Evolutionary conservation across 2,329 filamentous ascomycete genomes (phyloP).

Genomic region (Sclerotinia subarctica): DNA sequence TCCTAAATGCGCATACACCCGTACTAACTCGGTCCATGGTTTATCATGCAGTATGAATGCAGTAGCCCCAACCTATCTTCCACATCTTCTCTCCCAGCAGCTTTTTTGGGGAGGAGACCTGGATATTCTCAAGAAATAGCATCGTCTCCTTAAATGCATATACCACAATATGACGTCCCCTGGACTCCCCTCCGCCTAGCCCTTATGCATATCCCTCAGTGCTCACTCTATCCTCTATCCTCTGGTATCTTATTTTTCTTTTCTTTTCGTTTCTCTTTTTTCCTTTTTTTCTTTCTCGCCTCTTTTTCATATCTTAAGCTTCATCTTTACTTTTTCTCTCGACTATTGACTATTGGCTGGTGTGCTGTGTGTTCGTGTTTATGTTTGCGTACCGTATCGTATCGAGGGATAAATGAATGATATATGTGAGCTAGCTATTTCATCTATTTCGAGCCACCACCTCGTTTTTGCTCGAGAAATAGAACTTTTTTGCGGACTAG

Average conservation of each 20-base stretch:
- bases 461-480: constrained; percentile 89
- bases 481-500: constrained; percentile 91
- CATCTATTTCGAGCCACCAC: constrained; percentile 53
- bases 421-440: too few relatives aligned
- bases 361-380: too few relatives aligned
- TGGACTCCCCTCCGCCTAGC: not conserved
- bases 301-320: not conserved
- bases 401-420: too few relatives aligned
- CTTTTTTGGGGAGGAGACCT: too few relatives aligned
- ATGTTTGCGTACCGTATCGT: too few relatives aligned
- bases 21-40: not conserved
- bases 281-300: not conserved
- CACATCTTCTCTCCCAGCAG: too few relatives aligned
- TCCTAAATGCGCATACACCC: not conserved
- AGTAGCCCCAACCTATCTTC: too few relatives aligned
- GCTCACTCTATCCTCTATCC: not conserved
- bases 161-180: not conserved
- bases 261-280: not conserved
- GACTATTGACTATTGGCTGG: too few relatives aligned
- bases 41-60: too few relatives aligned
- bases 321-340: not conserved
- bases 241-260: not conserved
- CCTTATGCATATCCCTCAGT: not conserved
- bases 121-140: too few relatives aligned
- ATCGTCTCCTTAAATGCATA: too few relatives aligned